Percentiles rank a stretch among this genome's conserved stretches.
phyloP scores from a whole-genome alignment of 2,329 filamentous ascomycete genomes.

The Colletotrichum sp. region DNA sequence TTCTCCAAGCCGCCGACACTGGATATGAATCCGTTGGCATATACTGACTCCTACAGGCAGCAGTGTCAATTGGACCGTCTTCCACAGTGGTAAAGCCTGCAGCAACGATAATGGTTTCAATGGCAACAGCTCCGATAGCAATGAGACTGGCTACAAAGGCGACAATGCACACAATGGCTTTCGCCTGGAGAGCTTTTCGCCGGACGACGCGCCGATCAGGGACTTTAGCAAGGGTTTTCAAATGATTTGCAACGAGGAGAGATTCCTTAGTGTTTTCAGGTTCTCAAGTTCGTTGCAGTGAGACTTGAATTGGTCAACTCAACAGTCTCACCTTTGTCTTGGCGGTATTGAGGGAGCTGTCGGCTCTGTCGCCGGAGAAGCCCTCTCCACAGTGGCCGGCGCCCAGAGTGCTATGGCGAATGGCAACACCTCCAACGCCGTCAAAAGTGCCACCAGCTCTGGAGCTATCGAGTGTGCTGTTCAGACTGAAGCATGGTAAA shows the following conservation, averaged over 20 bases:
- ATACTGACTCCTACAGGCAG: conserved; percentile 26
- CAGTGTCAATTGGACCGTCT: not conserved
- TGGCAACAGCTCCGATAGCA: not conserved
- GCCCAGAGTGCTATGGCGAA: not conserved
- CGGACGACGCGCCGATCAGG: not conserved
- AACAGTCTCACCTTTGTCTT: not conserved
- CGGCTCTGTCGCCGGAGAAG: not conserved
- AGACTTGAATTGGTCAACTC: not conserved
- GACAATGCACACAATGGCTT: not conserved
- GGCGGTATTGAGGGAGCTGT: not conserved
- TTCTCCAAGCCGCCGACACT: conserved; percentile 21
- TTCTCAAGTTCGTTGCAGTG: not conserved
- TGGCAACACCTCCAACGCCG: not conserved
- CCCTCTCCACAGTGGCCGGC: not conserved
- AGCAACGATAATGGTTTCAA: conserved; percentile 17
- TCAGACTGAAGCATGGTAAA: not conserved
- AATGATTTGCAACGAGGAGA: not conserved
- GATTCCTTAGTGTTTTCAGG: not conserved
- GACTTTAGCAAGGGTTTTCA: not conserved
- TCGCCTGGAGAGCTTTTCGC: not conserved
- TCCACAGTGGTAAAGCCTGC: conserved; percentile 17
- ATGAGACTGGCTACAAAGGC: not conserved
- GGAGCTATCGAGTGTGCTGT: not conserved
- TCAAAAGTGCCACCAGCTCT: not conserved
- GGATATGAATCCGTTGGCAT: conserved; percentile 27